Evolutionary conservation across 148 eudicot species (phyloP).

Genomic region (Rhododendron vialii): DNA sequence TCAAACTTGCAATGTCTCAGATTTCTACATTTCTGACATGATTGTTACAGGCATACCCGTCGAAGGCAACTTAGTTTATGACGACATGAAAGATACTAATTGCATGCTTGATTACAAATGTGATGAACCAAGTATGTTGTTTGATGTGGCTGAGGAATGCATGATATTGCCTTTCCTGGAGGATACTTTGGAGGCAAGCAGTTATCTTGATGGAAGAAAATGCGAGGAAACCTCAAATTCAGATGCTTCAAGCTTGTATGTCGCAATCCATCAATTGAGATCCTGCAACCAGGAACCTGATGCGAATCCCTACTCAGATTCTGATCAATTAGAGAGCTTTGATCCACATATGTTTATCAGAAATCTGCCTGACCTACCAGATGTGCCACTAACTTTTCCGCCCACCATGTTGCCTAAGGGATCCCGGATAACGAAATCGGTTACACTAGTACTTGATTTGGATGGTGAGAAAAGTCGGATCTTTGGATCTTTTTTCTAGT

Average conservation of each 20-base stretch:
- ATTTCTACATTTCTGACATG: slow-evolving; percentile 75
- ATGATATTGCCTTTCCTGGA: slow-evolving; percentile 62
- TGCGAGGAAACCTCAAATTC: slow-evolving; percentile 34
- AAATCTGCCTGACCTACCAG: slow-evolving; percentile 66
- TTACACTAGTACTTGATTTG: slow-evolving; percentile 89
- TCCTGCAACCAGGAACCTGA: slow-evolving; percentile 60
- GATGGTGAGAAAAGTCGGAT: slow-evolving; percentile 62
- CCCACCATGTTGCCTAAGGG: slow-evolving; percentile 40
- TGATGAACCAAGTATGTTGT: slow-evolving; percentile 48
- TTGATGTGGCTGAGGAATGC: slow-evolving; percentile 54
- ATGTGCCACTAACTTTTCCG: slow-evolving; percentile 34
- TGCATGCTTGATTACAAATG: slow-evolving; percentile 53
- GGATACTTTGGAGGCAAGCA: slow-evolving; percentile 42
- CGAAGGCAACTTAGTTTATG: slow-evolving; percentile 42
- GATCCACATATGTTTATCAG: slow-evolving; percentile 77
- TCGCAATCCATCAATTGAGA: slow-evolving; percentile 70
- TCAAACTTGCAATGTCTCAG: slow-evolving; percentile 68
- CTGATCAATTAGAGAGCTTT: slow-evolving; percentile 57
- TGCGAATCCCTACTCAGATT: slow-evolving; percentile 38
- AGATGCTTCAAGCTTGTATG: slow-evolving; percentile 62
- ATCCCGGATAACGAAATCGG: slow-evolving; percentile 42
- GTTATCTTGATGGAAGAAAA: slow-evolving; percentile 30
- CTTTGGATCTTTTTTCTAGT: neutral
- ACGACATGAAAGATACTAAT: slow-evolving; percentile 31
- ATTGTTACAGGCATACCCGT: slow-evolving; percentile 57